Base-by-base conservation (phyloP, 345 rosid species). In the Populus nigra region DNA sequence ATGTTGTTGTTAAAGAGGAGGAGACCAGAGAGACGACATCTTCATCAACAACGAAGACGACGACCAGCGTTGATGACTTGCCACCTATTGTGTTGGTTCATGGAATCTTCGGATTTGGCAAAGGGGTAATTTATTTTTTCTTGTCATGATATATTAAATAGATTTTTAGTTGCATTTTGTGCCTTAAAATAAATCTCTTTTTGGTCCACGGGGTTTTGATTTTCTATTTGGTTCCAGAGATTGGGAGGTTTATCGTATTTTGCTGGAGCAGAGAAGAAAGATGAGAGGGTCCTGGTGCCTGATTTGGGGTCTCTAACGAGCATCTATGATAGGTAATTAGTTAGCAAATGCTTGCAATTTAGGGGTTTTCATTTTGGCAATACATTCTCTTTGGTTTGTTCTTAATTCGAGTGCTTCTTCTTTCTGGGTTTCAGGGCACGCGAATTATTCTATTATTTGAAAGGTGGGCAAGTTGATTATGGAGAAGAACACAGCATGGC, bases 91-190 rank as follows among this genome's bases (percentile, higher is more conserved):
- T 96, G 47, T 69, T 96, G 66, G 94, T 96, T 36, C 99, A 96
- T 85, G 99, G 99, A 65, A 94, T 96, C 85, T 96, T 96, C 68
- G 99, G 99, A 72, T 96, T 96, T 84, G 99, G 99, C 22, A 89
- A 96, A 88, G 99, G 98, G 90, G 98, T 96, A 76, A 33, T 39
- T 25, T 41, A 25, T 2, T 38, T 72, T 57, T 15, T 43, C 36
- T 29, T 1, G 8, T 39, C 3, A 22, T 15, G 23, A 9, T 67
- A 67, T 31, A 23, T 39, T n/a, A 7, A 61, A 12, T 66, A 41
- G 36, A 9, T 73, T 75, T 59, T 62, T 61, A 5, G 23, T 63
- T 12, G 67, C 15, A 1, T 50, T 72, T 29, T 68, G 8, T n/a
- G 5, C 36, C 39, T 70, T 45, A 3, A 9, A 38, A 77, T 78